A percentile compares a stretch with the other conserved stretches of the same genome.
phyloP scores from a whole-genome alignment of 202 grass and related monocot species.

The Musa balbisiana region DNA sequence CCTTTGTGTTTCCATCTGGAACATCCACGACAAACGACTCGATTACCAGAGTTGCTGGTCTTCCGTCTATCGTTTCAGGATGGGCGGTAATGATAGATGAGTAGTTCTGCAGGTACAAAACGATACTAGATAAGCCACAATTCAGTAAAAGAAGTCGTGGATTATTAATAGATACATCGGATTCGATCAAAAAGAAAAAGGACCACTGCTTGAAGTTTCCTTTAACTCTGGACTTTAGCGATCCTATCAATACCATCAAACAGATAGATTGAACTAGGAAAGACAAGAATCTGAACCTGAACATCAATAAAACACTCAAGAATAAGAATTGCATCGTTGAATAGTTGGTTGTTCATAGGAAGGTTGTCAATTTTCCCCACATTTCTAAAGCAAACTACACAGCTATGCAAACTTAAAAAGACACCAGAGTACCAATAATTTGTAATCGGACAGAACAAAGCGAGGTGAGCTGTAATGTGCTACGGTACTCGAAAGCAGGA shows the following conservation, averaged over 20 bases:
- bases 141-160: not conserved
- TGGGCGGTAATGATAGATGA: constrained; percentile 79
- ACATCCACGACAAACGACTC: constrained; percentile 84
- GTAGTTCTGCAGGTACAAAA: constrained; percentile 52
- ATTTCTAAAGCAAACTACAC: not conserved
- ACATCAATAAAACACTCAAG: not conserved
- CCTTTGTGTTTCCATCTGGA: constrained; percentile 75
- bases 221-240: no score
- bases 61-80: constrained; percentile 62
- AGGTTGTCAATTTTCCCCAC: not conserved
- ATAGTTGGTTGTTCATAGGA: not conserved
- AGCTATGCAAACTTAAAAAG: not conserved
- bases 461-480: no score
- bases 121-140: not conserved
- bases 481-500: no score
- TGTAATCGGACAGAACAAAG: no score
- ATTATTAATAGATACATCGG: not conserved
- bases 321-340: not conserved
- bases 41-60: constrained; percentile 67
- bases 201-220: no score
- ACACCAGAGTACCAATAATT: no score
- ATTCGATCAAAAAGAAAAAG: no score
- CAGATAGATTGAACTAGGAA: not conserved
- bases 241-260: not conserved
- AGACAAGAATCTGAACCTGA: not conserved